Conservation (phyloP, 78 protist species). For the Mastigamoeba balamuthi region DNA sequence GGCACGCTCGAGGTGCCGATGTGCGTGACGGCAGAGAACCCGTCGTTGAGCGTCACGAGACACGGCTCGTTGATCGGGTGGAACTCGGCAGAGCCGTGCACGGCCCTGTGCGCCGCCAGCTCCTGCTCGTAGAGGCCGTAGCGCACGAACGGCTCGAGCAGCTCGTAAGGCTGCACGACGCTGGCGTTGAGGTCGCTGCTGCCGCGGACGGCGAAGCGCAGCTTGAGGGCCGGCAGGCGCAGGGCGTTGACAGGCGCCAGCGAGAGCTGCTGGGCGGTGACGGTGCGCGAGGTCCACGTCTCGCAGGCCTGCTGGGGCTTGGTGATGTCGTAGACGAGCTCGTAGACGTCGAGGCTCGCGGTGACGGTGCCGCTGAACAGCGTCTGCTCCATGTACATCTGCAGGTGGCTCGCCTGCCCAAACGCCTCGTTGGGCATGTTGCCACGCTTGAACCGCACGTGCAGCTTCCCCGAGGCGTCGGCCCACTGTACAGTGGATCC, state of each 20-base stretch:
- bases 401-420: background rate
- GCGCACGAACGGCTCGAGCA: background rate
- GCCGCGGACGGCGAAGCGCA: background rate
- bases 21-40: background rate
- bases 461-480: no score
- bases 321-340: background rate
- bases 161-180: background rate
- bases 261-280: background rate
- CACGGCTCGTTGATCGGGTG: background rate
- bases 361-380: background rate
- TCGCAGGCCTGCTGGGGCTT: background rate
- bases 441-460: background rate
- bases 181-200: background rate
- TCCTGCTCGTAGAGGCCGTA: background rate
- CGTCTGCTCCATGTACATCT: background rate
- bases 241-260: background rate
- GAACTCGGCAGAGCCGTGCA: background rate
- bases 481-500: no score
- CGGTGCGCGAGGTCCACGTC: background rate
- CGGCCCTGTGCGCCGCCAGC: background rate
- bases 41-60: background rate
- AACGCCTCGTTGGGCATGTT: background rate
- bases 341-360: background rate
- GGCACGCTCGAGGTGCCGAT: background rate
- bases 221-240: background rate